A percentile compares a stretch with the other conserved stretches of the same genome.
Evolutionary conservation across 306 rosid genomes (phyloP).

Genomic region (Quercus rubra): DNA sequence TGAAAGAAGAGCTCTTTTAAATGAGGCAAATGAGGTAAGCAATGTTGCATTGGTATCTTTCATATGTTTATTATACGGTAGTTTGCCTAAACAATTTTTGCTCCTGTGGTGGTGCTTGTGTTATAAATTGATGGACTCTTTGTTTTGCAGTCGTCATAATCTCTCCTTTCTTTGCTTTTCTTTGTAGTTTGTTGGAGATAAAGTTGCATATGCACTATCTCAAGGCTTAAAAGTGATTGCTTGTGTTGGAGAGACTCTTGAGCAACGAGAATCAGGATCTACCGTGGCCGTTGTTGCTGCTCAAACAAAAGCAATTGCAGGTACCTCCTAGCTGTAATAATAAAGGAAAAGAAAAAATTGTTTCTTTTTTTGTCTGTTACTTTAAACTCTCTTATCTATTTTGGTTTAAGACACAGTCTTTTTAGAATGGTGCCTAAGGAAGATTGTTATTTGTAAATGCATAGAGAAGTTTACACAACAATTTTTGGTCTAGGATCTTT

Average conservation of each 20-base stretch:
- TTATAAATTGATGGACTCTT: background rate
- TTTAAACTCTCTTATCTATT: background rate
- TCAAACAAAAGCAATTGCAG: slow-evolving; percentile 92
- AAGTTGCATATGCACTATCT: slow-evolving; percentile 85
- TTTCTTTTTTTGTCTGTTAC: background rate
- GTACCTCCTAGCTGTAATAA: slow-evolving; percentile 21
- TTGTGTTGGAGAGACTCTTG: slow-evolving; percentile 90
- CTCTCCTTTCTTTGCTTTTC: slow-evolving; percentile 1
- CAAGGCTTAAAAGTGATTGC: slow-evolving; percentile 84
- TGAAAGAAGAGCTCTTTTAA: slow-evolving; percentile 64
- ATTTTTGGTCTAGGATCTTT: background rate
- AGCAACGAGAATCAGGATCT: slow-evolving; percentile 72
- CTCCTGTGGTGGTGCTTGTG: background rate
- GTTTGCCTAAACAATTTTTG: background rate
- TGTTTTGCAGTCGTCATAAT: background rate
- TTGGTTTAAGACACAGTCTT: background rate
- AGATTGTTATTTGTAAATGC: background rate
- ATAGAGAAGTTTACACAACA: background rate
- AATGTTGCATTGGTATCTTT: background rate
- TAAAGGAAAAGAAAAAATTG: background rate
- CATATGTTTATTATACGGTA: background rate
- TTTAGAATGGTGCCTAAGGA: background rate
- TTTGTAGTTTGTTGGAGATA: slow-evolving; percentile 75
- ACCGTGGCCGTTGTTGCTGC: slow-evolving; percentile 64
- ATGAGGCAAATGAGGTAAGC: slow-evolving; percentile 71